Evolutionary conservation across 352 stramenopile species (phyloP), one percentile per base, ranked within the genome.

Genomic region (Globisporangium splendens): DNA sequence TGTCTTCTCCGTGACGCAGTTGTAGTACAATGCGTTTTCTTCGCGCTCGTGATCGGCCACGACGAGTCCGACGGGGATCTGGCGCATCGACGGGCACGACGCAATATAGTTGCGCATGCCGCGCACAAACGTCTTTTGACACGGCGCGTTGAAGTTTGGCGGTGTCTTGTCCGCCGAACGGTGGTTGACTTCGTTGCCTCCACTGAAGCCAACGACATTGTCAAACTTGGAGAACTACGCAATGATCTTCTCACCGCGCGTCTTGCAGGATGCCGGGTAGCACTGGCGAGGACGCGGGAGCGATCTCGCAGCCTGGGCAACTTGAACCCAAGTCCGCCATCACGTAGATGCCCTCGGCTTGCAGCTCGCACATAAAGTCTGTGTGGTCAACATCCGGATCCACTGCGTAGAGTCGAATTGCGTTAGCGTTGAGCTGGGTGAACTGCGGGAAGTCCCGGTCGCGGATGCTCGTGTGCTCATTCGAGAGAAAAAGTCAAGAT

Each of bases 41-140:
- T 84, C 72, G 43, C 83, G 72, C 50, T 90, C 44, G 3, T 68
- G 70, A 63, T 93, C 79, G 17, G 83, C 83, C 33, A 88, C 69
- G 20, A 91, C 78, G 33, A 93, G 67, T 8, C 88, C 86, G 17
- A 96, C 73, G 1, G 88, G 84, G 24, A 95, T 75, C 50, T 83
- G 28, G 17, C 86, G 81, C 58, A 89, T 79, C 20, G 22, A 61
- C n/a, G 68, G 43, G 50, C 86, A 95, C 4, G 57, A 71, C 8
- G 65, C 48, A 22, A 94, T 79, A 68, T 77, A 96, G 35, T 70
- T 68, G 46, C 86, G 72, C 84, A 96, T 96, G 69, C 96, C 88
- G 0, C 77, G 72, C 41, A 96, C 68, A 61, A 95, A 94, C 62
- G 93, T 96, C 61, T 96, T 96, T 55, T 95, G 84, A 63, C 88